These are phyloP conservation scores for Rhodofomes roseus DNA, from an alignment of 1,284 basidiomycete species.

Conservation along the genomic window DNA sequence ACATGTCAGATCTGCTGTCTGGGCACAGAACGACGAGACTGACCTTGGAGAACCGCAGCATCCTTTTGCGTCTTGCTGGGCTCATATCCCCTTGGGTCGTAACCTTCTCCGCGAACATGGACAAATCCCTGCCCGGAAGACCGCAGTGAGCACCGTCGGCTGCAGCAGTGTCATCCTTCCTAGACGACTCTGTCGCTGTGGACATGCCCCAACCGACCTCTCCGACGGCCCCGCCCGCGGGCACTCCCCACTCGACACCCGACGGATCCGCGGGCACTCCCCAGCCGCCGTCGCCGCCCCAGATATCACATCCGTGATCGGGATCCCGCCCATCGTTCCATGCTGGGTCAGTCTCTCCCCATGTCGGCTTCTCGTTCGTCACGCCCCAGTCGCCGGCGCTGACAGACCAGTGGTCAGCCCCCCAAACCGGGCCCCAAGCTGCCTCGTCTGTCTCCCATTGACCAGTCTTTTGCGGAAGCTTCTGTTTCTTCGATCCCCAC, in stretches of 20 bases:
- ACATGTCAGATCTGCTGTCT: not conserved
- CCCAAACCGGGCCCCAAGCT: constrained; percentile 20
- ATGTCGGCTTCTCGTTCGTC: too few relatives aligned
- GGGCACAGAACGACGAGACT: constrained; percentile 10
- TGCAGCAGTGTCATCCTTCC: not conserved
- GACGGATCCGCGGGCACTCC: constrained; percentile 16
- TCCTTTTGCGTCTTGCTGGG: constrained; percentile 31
- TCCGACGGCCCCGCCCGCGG: not conserved
- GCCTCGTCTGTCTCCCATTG: not conserved
- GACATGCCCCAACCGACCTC: constrained; percentile 20
- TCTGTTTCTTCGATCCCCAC: not conserved
- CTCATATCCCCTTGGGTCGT: constrained; percentile 38
- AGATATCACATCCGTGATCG: not conserved
- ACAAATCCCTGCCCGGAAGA: constrained; percentile 8
- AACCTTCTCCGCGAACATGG: constrained; percentile 46
- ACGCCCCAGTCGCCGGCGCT: too few relatives aligned
- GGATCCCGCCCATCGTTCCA: constrained; percentile 5
- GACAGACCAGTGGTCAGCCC: too few relatives aligned
- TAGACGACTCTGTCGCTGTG: not conserved
- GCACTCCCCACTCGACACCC: not conserved
- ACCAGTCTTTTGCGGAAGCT: not conserved
- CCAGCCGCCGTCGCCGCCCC: constrained; percentile 11
- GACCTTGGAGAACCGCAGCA: constrained; percentile 53
- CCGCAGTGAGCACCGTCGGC: not conserved
- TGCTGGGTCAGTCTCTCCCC: too few relatives aligned